phyloP scores from a whole-genome alignment of 129 eudicot genomes.

The Kitagawia praeruptora region DNA sequence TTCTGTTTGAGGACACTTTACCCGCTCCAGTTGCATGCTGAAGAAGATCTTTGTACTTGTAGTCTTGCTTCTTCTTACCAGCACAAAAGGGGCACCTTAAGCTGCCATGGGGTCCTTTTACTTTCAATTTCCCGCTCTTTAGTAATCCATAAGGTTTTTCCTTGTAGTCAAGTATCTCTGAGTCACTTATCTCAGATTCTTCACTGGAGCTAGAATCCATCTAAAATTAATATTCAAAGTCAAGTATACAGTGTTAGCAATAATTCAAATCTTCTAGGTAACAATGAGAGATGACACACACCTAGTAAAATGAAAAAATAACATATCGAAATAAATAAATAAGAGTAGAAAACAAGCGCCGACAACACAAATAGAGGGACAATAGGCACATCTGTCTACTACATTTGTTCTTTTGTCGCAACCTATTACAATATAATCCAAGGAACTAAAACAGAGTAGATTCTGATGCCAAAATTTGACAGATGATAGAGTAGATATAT shows the following conservation, averaged over 20 bases:
- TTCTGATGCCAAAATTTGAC: background rate
- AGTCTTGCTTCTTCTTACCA: constrained; percentile 90
- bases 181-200: constrained; percentile 86
- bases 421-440: too few relatives aligned
- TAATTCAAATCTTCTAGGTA: background rate
- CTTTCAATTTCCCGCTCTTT: constrained; percentile 46
- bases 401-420: too few relatives aligned
- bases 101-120: constrained; percentile 56
- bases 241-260: background rate
- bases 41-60: constrained; percentile 67
- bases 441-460: background rate
- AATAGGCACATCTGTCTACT: too few relatives aligned
- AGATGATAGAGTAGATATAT: background rate
- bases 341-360: background rate
- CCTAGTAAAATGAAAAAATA: background rate
- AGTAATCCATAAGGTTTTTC: constrained; percentile 68
- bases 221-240: constrained; percentile 8
- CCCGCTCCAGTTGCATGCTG: constrained; percentile 86
- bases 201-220: constrained; percentile 75
- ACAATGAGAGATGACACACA: background rate
- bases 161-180: constrained; percentile 62
- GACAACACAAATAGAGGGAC: background rate
- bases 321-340: background rate
- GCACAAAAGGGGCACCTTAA: constrained; percentile 93
- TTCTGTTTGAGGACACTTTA: constrained; percentile 76